A percentile compares a stretch with the other conserved stretches of the same genome.
Evolutionary conservation across 768 basidiomycete species (phyloP).

Genomic region (Macrolepiota dolichaula): DNA sequence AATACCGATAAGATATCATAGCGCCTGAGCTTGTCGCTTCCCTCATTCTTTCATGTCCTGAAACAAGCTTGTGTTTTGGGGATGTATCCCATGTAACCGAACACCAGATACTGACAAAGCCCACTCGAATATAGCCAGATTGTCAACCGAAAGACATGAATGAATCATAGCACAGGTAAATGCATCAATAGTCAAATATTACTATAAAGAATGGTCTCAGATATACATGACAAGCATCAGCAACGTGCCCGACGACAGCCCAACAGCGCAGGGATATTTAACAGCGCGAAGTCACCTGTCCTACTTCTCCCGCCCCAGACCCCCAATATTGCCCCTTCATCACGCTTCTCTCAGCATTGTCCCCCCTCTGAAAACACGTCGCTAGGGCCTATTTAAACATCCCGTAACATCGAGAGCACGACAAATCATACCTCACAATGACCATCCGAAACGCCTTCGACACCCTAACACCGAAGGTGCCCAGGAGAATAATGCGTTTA

Average conservation of each 20-base stretch:
- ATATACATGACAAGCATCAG: too few species aligned
- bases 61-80: too few species aligned
- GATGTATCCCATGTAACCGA: too few species aligned
- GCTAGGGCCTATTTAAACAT: conserved; percentile 8
- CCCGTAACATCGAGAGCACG: not conserved
- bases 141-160: too few species aligned
- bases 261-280: conserved; percentile 39
- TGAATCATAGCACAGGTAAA: too few species aligned
- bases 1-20: too few species aligned
- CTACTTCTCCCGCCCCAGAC: conserved; percentile 36
- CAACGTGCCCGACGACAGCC: conserved; percentile 32
- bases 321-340: conserved; percentile 45
- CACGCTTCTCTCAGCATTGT: conserved; percentile 52
- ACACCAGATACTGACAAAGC: too few species aligned
- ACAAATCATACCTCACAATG: not conserved
- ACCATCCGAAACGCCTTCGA: conserved; percentile 27
- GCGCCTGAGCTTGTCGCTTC: too few species aligned
- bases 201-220: too few species aligned
- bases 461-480: conserved; percentile 43
- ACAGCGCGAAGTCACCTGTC: conserved; percentile 34
- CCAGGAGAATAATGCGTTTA: conserved; percentile 47
- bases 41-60: too few species aligned
- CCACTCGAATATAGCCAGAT: too few species aligned
- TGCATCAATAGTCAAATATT: too few species aligned
- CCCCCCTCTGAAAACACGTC: conserved; percentile 53